Evolutionary conservation across 108 stramenopile species (phyloP), one percentile per base, ranked within the genome.

Genomic region (Skeletonema menzelii): DNA sequence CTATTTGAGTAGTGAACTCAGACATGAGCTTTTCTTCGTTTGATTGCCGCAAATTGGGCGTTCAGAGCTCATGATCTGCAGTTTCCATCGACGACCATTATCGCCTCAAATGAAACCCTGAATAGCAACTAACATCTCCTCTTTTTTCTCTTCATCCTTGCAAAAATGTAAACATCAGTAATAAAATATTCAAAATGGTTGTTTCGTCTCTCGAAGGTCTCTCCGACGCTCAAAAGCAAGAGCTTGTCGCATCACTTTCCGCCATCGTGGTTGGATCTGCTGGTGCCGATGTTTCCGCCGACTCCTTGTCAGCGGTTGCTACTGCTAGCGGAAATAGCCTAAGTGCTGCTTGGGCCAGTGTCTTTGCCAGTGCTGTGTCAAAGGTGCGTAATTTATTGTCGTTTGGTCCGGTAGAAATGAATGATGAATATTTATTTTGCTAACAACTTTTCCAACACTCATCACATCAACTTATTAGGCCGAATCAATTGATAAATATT

Each of bases 231-330:
- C 88, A 93, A 76, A 93, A 91, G 81, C 81, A 91, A 79, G 92
- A 93, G 65, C 85, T 93, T 59, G 86, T 93, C 31, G 92, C 92
- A 15, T 88, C 90, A n/a, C 86, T 93, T 46, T 83, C 88, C 10
- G 72, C 84, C 44, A 88, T 93, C 40, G 79, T 93, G 22, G 83
- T 84, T 46, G 90, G 86, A 58, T 64, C 76, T 1, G 68, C 69
- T 13, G 77, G 73, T 34, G 82, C 58, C 12, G 85, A 78, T 34
- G 63, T 89, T 31, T 77, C 85, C 15, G 87, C 89, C 26, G 90
- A 93, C 47, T 76, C 85, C 38, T 59, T 93, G 37, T 49, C 68
- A 55, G 88, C 87, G 26, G 87, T 93, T 56, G 90, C 90, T 13
- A 69, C 77, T 55, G 92, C 89, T 17, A 84, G 84, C 65, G 92